These are phyloP conservation scores for Aureobasidium sp. DNA, from an alignment of 2,329 filamentous ascomycete species.

Conservation along the genomic window DNA sequence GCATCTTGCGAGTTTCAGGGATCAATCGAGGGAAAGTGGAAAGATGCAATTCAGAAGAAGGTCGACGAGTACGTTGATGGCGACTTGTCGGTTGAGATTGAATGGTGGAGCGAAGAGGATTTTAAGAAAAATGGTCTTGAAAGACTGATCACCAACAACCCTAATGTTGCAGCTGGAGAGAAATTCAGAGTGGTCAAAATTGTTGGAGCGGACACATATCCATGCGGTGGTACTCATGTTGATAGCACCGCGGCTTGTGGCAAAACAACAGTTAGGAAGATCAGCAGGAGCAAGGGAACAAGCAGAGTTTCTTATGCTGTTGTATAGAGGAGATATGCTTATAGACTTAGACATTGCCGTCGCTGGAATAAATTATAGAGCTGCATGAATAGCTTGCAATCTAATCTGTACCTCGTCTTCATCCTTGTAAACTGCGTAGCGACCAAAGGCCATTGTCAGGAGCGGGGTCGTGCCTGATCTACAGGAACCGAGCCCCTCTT, in stretches of 20 bases:
- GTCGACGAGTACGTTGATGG: conserved; percentile 52
- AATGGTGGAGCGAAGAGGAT: conserved; percentile 61
- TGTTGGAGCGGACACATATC: conserved; percentile 61
- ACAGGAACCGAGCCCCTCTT: not conserved
- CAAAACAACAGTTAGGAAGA: conserved; percentile 59
- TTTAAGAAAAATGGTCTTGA: conserved; percentile 51
- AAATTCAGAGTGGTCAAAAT: conserved; percentile 64
- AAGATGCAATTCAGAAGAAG: conserved; percentile 54
- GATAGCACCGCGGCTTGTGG: conserved; percentile 52
- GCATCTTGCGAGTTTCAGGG: conserved; percentile 64
- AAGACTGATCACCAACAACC: conserved; percentile 39
- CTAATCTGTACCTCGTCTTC: not conserved
- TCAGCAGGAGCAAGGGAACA: conserved; percentile 56
- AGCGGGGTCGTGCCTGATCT: not conserved
- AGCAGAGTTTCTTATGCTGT: conserved; percentile 44
- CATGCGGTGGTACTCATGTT: conserved; percentile 71
- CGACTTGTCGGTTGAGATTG: conserved; percentile 54
- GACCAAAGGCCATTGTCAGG: not conserved
- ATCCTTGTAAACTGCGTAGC: not conserved
- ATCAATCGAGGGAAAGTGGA: conserved; percentile 57
- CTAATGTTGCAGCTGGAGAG: conserved; percentile 33
- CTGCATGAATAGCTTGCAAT: not conserved
- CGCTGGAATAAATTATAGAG: not conserved
- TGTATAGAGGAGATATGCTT: not conserved
- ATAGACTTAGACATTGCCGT: not conserved